These are phyloP conservation scores for Puccinia novopanici DNA, from an alignment of 1,284 basidiomycete species.

Conservation along the genomic window DNA sequence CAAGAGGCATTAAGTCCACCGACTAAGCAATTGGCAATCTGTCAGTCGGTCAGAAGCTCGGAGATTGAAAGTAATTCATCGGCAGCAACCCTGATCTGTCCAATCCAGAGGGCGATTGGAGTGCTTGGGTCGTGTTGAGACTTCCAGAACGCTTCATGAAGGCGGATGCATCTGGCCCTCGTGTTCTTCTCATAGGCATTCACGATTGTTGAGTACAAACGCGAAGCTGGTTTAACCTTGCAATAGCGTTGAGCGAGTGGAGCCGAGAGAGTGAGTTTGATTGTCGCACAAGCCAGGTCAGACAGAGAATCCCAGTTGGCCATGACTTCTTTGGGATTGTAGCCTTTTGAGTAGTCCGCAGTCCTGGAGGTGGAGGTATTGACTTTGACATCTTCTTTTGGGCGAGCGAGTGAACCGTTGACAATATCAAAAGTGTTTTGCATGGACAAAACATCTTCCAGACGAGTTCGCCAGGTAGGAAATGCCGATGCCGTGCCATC, in stretches of 20 bases:
- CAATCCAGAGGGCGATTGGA: too few relatives aligned
- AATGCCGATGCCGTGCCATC: too few relatives aligned
- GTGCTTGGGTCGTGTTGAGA: neutral
- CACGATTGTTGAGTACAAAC: neutral
- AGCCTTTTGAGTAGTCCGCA: too few relatives aligned
- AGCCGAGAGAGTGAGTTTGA: neutral
- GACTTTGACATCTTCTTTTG: too few relatives aligned
- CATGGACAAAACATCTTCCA: too few relatives aligned
- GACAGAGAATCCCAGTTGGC: too few relatives aligned
- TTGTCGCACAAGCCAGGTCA: neutral
- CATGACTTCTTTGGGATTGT: too few relatives aligned
- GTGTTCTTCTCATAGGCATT: slow-evolving; percentile 8
- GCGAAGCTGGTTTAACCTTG: neutral
- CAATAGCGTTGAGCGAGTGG: neutral
- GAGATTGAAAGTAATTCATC: neutral
- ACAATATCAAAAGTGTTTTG: too few relatives aligned
- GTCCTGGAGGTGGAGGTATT: too few relatives aligned
- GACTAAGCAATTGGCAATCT: neutral
- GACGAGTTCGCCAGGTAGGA: too few relatives aligned
- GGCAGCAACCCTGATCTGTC: neutral
- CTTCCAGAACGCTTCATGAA: neutral
- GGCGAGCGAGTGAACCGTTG: too few relatives aligned
- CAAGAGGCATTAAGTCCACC: neutral
- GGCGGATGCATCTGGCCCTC: neutral
- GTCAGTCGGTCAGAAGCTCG: neutral